These are phyloP conservation scores for Bonia amplexicaulis DNA, from an alignment of 176 grass and related monocot genomes.

Conservation along the genomic window DNA sequence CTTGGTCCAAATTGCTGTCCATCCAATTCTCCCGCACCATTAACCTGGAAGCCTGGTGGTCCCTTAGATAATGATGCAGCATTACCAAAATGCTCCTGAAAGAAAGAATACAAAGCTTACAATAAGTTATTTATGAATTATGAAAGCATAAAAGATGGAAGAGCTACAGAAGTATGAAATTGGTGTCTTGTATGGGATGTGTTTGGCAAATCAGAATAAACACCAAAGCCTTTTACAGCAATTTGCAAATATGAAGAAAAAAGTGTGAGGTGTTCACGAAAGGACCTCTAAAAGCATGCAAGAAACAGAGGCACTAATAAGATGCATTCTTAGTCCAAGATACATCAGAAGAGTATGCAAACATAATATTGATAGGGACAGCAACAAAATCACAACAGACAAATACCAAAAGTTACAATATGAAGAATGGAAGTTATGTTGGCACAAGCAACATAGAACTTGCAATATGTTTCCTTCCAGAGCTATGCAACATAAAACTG, in stretches of 20 bases:
- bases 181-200: background rate
- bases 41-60: background rate
- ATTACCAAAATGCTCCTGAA: constrained; percentile 39
- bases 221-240: background rate
- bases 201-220: background rate
- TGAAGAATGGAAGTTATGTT: background rate
- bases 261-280: background rate
- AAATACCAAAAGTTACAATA: background rate
- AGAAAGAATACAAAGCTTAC: background rate
- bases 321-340: background rate
- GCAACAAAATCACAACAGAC: background rate
- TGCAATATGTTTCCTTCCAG: background rate
- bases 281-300: background rate
- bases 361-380: background rate
- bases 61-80: constrained; percentile 27
- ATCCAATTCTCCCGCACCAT: constrained; percentile 23
- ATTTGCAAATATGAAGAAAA: background rate
- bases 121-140: background rate
- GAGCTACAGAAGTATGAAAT: background rate
- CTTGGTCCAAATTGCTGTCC: constrained; percentile 27
- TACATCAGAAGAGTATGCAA: background rate
- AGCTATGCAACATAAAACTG: background rate
- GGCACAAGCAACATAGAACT: background rate
- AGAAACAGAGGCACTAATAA: background rate
- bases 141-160: background rate